These are phyloP conservation scores for Cercospora citrullina DNA, from an alignment of 2,329 filamentous ascomycete species.

Conservation along the genomic window DNA sequence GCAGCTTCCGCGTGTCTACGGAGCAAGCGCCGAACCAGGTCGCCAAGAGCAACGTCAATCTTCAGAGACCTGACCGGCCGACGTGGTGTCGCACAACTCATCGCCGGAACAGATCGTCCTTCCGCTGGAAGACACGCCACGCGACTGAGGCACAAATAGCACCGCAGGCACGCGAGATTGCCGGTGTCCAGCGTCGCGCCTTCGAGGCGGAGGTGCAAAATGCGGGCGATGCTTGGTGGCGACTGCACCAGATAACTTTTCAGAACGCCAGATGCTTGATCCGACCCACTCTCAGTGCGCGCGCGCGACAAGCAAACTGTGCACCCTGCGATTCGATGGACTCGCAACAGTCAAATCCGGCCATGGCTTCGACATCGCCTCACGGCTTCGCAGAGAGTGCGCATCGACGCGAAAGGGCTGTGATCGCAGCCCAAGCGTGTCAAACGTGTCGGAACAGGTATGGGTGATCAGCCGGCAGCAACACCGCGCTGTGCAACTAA, in stretches of 20 bases:
- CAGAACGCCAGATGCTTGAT: background rate
- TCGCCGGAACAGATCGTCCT: background rate
- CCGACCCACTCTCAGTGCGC: background rate
- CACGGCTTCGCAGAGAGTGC: constrained; percentile 26
- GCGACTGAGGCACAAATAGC: background rate
- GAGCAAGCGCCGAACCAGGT: background rate
- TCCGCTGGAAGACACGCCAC: background rate
- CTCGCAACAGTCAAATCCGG: background rate
- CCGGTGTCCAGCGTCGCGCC: background rate
- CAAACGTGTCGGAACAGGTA: constrained; percentile 55
- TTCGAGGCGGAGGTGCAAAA: background rate
- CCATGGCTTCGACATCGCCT: constrained; percentile 2
- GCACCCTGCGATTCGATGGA: background rate
- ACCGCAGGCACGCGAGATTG: background rate
- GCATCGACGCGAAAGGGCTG: constrained; percentile 48
- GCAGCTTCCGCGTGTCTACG: background rate
- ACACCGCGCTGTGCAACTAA: background rate
- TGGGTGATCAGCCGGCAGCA: background rate
- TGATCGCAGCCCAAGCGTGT: constrained; percentile 58
- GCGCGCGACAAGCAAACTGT: background rate
- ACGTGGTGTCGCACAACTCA: background rate
- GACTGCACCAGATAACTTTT: background rate
- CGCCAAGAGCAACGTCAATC: background rate
- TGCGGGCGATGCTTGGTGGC: constrained; percentile 1
- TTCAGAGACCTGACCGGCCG: background rate